A percentile compares a stretch with the other conserved stretches of the same genome.
These are phyloP conservation scores for Lupinus albus DNA, from an alignment of 306 rosid genomes.

Conservation along the genomic window DNA sequence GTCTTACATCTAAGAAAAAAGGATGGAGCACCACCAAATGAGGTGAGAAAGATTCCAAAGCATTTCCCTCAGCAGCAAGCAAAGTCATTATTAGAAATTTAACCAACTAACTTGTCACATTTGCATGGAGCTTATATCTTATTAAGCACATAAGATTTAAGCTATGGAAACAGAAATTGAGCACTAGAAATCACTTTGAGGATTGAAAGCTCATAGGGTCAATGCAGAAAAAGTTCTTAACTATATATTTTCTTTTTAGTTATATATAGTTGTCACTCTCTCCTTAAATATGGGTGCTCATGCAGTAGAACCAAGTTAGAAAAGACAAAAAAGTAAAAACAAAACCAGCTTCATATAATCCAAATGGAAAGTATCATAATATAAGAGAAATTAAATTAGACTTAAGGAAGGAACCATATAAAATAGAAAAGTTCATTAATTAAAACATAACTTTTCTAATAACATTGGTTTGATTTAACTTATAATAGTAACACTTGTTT, in stretches of 20 bases:
- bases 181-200: conserved; percentile 35
- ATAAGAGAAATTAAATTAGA: neutral
- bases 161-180: neutral
- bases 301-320: conserved; percentile 27
- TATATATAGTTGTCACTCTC: conserved; percentile 40
- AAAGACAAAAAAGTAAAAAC: neutral
- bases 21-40: neutral
- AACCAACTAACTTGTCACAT: conserved; percentile 21
- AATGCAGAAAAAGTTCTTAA: neutral
- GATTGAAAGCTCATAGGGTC: conserved; percentile 26
- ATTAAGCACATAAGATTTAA: neutral
- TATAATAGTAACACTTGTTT: too few relatives aligned
- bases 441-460: too few relatives aligned
- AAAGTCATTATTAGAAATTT: conserved; percentile 33
- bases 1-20: conserved; percentile 34
- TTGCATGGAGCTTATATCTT: conserved; percentile 1
- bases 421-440: conserved; percentile 15
- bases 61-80: conserved; percentile 36
- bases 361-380: neutral
- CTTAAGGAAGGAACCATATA: conserved; percentile 2
- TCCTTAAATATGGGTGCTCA: conserved; percentile 33
- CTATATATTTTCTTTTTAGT: neutral
- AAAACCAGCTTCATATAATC: neutral
- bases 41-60: conserved; percentile 43
- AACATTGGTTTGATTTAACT: too few relatives aligned